Percentiles rank a stretch among this genome's conserved stretches.
Evolutionary conservation across 2,329 filamentous ascomycete genomes (phyloP).

Genomic region (Talaromyces sp.): DNA sequence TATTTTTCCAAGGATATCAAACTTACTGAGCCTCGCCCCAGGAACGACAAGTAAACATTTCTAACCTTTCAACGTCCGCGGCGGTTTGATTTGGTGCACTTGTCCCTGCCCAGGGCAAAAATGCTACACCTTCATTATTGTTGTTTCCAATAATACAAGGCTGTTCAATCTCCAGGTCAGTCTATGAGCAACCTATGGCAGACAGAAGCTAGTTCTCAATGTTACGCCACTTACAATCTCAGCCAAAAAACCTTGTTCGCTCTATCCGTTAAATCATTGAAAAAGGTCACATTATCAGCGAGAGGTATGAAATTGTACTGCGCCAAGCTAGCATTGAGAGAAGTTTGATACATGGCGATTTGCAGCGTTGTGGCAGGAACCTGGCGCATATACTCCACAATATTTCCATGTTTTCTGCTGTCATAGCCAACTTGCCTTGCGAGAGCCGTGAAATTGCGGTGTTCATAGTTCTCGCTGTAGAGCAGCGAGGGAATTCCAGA

Average conservation of each 20-base stretch:
- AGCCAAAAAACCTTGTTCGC: neutral
- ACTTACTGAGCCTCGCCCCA: constrained; percentile 18
- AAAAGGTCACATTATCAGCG: neutral
- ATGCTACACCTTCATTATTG: constrained; percentile 13
- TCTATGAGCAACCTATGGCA: no score
- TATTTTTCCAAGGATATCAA: neutral
- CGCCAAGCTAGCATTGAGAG: neutral
- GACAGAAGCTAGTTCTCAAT: no score
- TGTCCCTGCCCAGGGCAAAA: neutral
- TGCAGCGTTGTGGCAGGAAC: neutral
- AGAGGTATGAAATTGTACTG: neutral
- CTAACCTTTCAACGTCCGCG: neutral
- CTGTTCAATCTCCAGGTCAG: no score
- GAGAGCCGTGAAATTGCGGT: constrained; percentile 23
- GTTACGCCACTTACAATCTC: no score
- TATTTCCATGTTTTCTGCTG: neutral
- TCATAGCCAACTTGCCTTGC: constrained; percentile 20
- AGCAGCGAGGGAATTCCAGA: constrained; percentile 12
- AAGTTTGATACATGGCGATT: neutral
- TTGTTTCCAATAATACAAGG: constrained; percentile 13
- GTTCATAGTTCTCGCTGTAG: constrained; percentile 8
- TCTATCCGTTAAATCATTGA: neutral
- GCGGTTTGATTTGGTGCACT: neutral
- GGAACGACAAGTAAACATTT: constrained; percentile 16
- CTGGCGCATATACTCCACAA: neutral